Conservation (phyloP, 2,329 filamentous ascomycete species). For the Endocalyx cinctus region DNA sequence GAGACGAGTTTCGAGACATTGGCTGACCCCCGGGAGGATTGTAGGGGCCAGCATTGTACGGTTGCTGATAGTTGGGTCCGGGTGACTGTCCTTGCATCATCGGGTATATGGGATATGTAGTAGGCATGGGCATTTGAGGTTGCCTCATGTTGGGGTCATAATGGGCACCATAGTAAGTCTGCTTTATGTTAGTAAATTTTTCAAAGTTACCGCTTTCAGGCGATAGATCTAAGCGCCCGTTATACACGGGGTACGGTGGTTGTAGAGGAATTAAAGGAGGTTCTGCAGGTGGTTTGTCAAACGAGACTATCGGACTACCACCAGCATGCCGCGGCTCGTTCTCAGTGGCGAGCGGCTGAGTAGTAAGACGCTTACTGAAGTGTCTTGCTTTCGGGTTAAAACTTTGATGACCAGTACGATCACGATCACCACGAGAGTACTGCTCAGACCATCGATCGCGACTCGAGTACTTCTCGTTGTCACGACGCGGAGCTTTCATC, state of each 20-base stretch:
- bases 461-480: conserved; percentile 42
- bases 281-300: conserved; percentile 13
- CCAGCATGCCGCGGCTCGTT: conserved; percentile 14
- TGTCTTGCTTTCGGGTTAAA: conserved; percentile 34
- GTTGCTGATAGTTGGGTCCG: conserved; percentile 41
- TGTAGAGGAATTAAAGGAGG: conserved; percentile 19
- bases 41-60: conserved; percentile 37
- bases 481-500: conserved; percentile 41
- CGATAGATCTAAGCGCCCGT: conserved; percentile 50
- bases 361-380: conserved; percentile 43
- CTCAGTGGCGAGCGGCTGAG: conserved; percentile 30
- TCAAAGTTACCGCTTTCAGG: conserved; percentile 69
- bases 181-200: conserved; percentile 65
- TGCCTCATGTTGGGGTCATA: conserved; percentile 45
- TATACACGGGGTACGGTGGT: conserved; percentile 24
- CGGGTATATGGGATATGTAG: conserved; percentile 25
- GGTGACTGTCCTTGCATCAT: conserved; percentile 40
- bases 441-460: conserved; percentile 32
- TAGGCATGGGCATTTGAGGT: conserved; percentile 32
- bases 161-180: conserved; percentile 57
- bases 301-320: conserved; percentile 11
- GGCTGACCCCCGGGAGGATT: conserved; percentile 45
- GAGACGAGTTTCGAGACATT: conserved; percentile 83
- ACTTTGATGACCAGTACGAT: conserved; percentile 31
- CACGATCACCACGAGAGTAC: too few relatives aligned